Evolutionary conservation across 176 grass and related monocot species (phyloP).

Genomic region (Aegilops sharonensis): DNA sequence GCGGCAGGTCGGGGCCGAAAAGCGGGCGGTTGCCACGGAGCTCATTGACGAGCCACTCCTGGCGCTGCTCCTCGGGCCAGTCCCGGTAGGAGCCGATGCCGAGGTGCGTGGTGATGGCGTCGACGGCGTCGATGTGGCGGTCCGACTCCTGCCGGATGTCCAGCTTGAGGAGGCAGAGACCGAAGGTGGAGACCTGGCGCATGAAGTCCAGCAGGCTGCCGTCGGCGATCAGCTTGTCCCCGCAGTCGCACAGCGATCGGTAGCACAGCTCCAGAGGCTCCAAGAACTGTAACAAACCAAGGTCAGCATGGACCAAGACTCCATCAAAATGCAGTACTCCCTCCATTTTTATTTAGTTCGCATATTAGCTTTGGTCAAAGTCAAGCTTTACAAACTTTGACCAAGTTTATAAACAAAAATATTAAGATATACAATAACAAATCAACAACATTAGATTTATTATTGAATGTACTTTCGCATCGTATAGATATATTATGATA

Average conservation of each 20-base stretch:
- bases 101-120: constrained; percentile 70
- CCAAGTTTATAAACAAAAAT: too few relatives aligned
- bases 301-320: too few relatives aligned
- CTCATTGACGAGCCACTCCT: constrained; percentile 74
- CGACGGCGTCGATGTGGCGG: constrained; percentile 59
- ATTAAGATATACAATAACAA: too few relatives aligned
- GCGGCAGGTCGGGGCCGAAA: constrained; percentile 49
- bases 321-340: neutral
- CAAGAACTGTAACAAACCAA: constrained; percentile 46
- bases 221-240: constrained; percentile 65
- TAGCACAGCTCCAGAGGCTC: constrained; percentile 87
- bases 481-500: too few relatives aligned
- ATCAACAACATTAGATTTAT: too few relatives aligned
- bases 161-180: constrained; percentile 67
- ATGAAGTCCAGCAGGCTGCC: constrained; percentile 74
- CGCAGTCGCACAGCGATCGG: constrained; percentile 65
- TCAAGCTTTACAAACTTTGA: too few relatives aligned
- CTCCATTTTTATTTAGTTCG: too few relatives aligned
- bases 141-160: constrained; percentile 90
- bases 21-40: constrained; percentile 63
- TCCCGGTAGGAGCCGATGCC: constrained; percentile 72
- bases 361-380: too few relatives aligned
- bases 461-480: too few relatives aligned
- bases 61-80: constrained; percentile 65
- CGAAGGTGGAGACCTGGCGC: constrained; percentile 76